Conservation (phyloP, 176 grass and related monocot species). For the Cocos nucifera region DNA sequence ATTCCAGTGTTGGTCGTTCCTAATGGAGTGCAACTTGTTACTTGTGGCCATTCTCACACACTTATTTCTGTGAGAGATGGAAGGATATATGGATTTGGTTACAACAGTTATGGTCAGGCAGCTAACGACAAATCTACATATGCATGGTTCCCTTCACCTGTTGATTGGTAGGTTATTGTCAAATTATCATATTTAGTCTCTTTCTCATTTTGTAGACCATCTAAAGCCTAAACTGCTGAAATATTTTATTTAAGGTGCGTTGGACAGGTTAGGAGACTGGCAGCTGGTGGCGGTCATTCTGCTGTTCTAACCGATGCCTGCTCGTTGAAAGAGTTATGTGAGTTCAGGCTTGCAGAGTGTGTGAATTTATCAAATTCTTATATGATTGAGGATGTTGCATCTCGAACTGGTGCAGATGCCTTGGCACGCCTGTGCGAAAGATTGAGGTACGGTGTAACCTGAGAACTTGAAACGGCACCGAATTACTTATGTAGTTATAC, state of each 20-base stretch:
- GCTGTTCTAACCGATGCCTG: constrained; percentile 89
- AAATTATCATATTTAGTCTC: not conserved
- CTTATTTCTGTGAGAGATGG: constrained; percentile 77
- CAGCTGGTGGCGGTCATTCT: constrained; percentile 92
- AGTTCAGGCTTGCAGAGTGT: constrained; percentile 77
- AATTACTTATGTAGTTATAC: not conserved
- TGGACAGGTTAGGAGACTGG: constrained; percentile 76
- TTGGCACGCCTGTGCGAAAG: constrained; percentile 73
- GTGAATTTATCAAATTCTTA: constrained; percentile 54
- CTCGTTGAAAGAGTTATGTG: constrained; percentile 81
- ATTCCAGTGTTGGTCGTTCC: constrained; percentile 66
- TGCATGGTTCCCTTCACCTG: constrained; percentile 79
- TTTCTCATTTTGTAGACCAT: not conserved
- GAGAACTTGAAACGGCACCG: not conserved
- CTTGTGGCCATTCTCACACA: constrained; percentile 88
- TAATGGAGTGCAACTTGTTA: constrained; percentile 53
- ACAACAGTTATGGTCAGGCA: constrained; percentile 90
- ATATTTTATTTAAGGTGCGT: constrained; percentile 48
- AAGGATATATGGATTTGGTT: constrained; percentile 88
- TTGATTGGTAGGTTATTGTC: constrained; percentile 58
- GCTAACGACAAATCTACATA: constrained; percentile 73
- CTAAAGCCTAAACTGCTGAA: no score
- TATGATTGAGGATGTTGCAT: constrained; percentile 69
- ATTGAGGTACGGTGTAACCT: constrained; percentile 45
- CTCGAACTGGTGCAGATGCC: constrained; percentile 69